Percentiles rank a stretch among this genome's conserved stretches.
Conservation (phyloP, 2,329 filamentous ascomycete species). For the Boeremia lycopersici region DNA sequence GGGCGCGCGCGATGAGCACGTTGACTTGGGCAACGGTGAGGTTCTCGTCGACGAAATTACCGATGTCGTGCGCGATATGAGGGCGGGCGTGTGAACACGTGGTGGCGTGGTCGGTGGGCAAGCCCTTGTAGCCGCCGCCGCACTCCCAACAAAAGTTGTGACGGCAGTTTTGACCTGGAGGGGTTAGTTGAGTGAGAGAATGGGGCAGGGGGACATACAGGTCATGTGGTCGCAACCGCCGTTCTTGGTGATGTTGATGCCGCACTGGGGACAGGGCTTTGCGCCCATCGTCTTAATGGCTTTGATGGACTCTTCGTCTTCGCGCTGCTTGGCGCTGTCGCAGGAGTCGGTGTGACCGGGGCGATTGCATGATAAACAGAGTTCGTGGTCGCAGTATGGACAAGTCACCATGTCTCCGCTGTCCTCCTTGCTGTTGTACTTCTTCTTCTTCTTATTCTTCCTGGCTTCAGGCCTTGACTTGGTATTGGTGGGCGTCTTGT, state of each 20-base stretch:
- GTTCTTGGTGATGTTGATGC: conserved; percentile 33
- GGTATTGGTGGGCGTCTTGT: neutral
- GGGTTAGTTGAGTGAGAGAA: too few species aligned
- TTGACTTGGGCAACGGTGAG: conserved; percentile 14
- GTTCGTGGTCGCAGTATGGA: conserved; percentile 29
- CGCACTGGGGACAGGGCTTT: conserved; percentile 35
- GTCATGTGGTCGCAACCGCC: conserved; percentile 36
- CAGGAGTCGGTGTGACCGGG: conserved; percentile 28
- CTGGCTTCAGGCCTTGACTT: neutral
- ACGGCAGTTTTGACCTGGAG: conserved; percentile 18
- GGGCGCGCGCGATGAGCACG: conserved; percentile 6
- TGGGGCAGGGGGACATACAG: conserved; percentile 20
- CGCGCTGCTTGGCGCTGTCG: conserved; percentile 19
- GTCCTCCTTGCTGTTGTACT: too few species aligned
- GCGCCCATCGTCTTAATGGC: conserved; percentile 30
- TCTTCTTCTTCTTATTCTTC: neutral
- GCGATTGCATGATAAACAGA: conserved; percentile 30
- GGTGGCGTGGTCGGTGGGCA: conserved; percentile 5
- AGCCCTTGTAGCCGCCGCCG: conserved; percentile 11
- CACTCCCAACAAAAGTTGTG: conserved; percentile 34
- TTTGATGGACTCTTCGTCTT: conserved; percentile 22
- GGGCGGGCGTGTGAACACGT: conserved; percentile 15
- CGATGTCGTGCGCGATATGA: conserved; percentile 21
- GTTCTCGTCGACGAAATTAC: conserved; percentile 17
- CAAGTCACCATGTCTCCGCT: conserved; percentile 22